Conservation (phyloP, 495 filamentous ascomycete genomes). For the Penicillium odoratum region DNA sequence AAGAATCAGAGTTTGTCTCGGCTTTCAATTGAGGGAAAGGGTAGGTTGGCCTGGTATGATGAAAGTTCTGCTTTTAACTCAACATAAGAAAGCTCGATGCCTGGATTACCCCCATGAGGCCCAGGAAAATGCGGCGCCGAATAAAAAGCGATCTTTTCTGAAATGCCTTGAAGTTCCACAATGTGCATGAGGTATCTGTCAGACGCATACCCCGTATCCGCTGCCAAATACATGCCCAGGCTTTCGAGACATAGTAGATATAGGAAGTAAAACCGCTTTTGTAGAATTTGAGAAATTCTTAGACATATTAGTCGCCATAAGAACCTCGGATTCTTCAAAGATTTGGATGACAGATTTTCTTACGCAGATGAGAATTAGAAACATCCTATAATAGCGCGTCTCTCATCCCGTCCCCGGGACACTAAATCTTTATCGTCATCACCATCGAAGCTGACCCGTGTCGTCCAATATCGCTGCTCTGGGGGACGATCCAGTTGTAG, state of each 20-base stretch:
- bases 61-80: constrained; percentile 1
- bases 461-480: constrained; percentile 5
- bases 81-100: background rate
- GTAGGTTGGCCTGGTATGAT: constrained; percentile 1
- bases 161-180: constrained; percentile 21
- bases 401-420: constrained; percentile 16
- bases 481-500: constrained; percentile 38
- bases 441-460: constrained; percentile 1
- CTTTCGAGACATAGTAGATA: constrained; percentile 18
- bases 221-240: constrained; percentile 11
- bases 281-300: constrained; percentile 17
- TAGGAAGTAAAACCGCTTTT: constrained; percentile 20
- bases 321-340: background rate
- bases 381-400: constrained; percentile 24
- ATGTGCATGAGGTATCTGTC: constrained; percentile 17
- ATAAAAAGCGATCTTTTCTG: constrained; percentile 16
- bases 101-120: background rate
- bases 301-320: background rate
- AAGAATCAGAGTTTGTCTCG: constrained; percentile 13
- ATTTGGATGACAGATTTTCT: background rate
- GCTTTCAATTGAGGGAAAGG: background rate
- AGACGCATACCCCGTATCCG: constrained; percentile 13
- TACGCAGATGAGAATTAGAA: constrained; percentile 25
- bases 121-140: background rate
- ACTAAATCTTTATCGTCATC: constrained; percentile 1